These are phyloP conservation scores for Ascomycota sp. DNA, from an alignment of 2,329 filamentous ascomycete species.

Conservation along the genomic window DNA sequence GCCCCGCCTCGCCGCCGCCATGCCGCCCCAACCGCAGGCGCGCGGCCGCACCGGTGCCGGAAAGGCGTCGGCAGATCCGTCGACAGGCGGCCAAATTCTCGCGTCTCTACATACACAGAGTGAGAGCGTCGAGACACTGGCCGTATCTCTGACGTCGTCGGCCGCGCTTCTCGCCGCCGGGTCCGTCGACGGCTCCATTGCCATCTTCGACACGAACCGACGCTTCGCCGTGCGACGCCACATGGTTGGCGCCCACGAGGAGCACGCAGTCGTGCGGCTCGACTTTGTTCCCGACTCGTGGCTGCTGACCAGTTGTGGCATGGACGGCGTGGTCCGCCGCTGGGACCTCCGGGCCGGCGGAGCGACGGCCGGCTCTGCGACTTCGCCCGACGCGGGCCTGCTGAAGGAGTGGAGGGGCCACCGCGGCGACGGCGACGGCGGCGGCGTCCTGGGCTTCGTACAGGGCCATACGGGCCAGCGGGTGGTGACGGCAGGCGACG, in stretches of 20 bases:
- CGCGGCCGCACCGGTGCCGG: background rate
- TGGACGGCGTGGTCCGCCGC: slow-evolving; percentile 75
- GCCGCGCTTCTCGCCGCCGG: slow-evolving; percentile 40
- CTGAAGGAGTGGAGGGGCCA: slow-evolving; percentile 84
- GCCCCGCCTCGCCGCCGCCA: slow-evolving; percentile 33
- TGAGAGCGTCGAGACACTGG: slow-evolving; percentile 56
- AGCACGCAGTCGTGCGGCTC: slow-evolving; percentile 80
- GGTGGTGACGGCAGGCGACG: slow-evolving; percentile 81
- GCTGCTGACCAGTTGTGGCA: slow-evolving; percentile 71
- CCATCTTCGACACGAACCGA: slow-evolving; percentile 69
- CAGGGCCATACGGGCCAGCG: slow-evolving; percentile 55
- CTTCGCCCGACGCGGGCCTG: slow-evolving; percentile 45
- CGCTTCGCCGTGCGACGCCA: slow-evolving; percentile 72
- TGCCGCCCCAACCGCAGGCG: slow-evolving; percentile 11
- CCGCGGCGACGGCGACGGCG: slow-evolving; percentile 62
- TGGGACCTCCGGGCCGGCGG: slow-evolving; percentile 56
- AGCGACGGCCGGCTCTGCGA: slow-evolving; percentile 4
- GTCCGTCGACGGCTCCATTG: slow-evolving; percentile 59
- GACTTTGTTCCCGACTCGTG: slow-evolving; percentile 55
- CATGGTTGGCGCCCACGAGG: slow-evolving; percentile 66
- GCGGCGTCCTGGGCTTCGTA: slow-evolving; percentile 79
- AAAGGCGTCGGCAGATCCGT: slow-evolving; percentile 11
- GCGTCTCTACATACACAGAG: slow-evolving; percentile 64
- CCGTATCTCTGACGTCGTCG: slow-evolving; percentile 26
- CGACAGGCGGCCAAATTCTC: slow-evolving; percentile 41